Percentiles rank a stretch among this genome's conserved stretches.
phyloP scores from a whole-genome alignment of 1,284 basidiomycete species.

The Puccinia brachypodii region DNA sequence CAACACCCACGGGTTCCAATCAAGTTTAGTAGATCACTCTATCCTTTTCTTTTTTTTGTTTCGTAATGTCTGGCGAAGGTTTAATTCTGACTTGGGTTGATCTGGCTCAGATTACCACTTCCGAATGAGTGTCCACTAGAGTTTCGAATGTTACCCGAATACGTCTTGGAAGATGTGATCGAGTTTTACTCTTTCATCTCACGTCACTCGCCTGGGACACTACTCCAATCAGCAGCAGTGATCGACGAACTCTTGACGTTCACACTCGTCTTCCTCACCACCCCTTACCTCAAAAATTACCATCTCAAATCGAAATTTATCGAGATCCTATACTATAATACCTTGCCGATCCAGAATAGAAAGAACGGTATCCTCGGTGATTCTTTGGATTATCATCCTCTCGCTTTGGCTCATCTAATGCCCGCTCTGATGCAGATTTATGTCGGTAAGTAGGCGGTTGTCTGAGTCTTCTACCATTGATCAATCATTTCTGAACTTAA shows the following conservation, averaged over 20 bases:
- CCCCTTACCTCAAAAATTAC: conserved; percentile 97
- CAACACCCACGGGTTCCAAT: conserved; percentile 71
- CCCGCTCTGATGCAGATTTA: conserved; percentile 91
- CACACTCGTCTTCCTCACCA: conserved; percentile 85
- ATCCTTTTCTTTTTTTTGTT: neutral
- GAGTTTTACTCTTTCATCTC: conserved; percentile 83
- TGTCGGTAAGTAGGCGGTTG: conserved; percentile 68
- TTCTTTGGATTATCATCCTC: conserved; percentile 75
- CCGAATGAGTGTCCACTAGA: conserved; percentile 77
- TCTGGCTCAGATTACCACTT: conserved; percentile 69
- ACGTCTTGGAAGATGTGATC: conserved; percentile 88
- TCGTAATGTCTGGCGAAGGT: too few species aligned
- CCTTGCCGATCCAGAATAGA: conserved; percentile 73
- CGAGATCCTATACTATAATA: conserved; percentile 83
- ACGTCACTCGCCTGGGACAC: conserved; percentile 57
- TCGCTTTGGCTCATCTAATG: conserved; percentile 86
- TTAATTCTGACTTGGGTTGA: neutral
- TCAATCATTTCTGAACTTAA: neutral
- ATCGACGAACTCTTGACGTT: conserved; percentile 83
- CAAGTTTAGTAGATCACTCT: conserved; percentile 62
- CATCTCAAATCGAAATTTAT: conserved; percentile 98
- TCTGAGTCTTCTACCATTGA: neutral
- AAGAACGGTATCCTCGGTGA: conserved; percentile 77
- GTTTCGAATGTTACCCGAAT: conserved; percentile 90
- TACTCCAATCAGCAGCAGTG: neutral